Base-by-base conservation (phyloP, 345 rosid genomes). In the Alliaria petiolata region DNA sequence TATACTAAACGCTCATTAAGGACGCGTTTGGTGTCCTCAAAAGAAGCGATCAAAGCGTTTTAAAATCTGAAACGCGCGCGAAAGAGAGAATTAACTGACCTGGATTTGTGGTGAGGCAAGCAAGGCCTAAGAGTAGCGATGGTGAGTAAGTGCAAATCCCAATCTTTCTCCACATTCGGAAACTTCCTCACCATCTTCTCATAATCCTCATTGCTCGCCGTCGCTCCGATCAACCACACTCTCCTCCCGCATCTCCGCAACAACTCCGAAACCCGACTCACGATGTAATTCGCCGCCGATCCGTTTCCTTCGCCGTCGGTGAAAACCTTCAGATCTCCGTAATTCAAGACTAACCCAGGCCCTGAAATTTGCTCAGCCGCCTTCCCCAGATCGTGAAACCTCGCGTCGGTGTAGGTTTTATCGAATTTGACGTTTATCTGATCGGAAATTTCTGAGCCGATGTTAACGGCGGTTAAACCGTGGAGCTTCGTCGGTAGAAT, bases 121-220 rank as follows among this genome's bases (percentile, higher is more conserved):
- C 69, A 59, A 40, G 84, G 66, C 43, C 67, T 80, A 58, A 81
- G 78, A 42, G 91, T 77, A 49, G 91, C 76, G 44, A 92, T 85
- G 20, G 86, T 92, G 73, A 92, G 80, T 65, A 89, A 75, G 83
- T 88, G 88, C 85, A 92, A 65, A 65, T 88, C 88, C 98, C 96
- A 92, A 20, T 92, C 89, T 44, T 86, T 85, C 74, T 85, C 98
- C 22, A 82, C 69, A 1, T 58, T 69, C 6, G 87, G 89, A 74
- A 83, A 92, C 78, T 77, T 85, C 10, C 13, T 75, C 65, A 75
- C 57, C 71, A 86, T 83, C 74, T 83, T 84, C 72, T 70, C 75
- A 44, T 86, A 92, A n/a, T 73, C 79, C 40, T 88, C 95, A 22
- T 86, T 74, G 62, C 80, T 85, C 36, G 71, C 77, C 16, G 83